Conservation (phyloP, 495 filamentous ascomycete species). For the Aspergillus avenaceus region DNA sequence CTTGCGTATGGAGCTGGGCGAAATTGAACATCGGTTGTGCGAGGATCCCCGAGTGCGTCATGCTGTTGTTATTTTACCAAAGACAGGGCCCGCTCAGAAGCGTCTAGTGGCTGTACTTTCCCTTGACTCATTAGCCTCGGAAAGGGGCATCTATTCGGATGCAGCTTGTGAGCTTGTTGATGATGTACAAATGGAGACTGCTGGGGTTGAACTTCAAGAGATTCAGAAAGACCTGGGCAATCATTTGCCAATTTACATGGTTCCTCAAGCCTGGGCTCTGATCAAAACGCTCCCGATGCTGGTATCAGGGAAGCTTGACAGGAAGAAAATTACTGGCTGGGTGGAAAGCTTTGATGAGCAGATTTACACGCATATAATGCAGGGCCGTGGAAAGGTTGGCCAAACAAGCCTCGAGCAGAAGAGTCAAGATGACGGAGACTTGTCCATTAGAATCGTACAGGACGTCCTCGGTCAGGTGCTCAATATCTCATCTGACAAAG, state of each 20-base stretch:
- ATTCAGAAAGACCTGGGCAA: conserved; percentile 34
- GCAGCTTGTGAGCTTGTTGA: conserved; percentile 34
- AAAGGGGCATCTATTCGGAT: conserved; percentile 28
- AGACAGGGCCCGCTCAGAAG: conserved; percentile 31
- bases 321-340: conserved; percentile 43
- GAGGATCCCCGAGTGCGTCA: conserved; percentile 34
- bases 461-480: conserved; percentile 47
- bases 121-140: conserved; percentile 25
- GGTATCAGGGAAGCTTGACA: conserved; percentile 47
- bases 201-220: conserved; percentile 20
- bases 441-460: conserved; percentile 24
- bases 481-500: conserved; percentile 36
- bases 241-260: conserved; percentile 46
- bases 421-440: conserved; percentile 20
- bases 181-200: conserved; percentile 19
- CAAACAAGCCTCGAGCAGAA: conserved; percentile 23
- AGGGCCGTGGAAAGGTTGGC: conserved; percentile 32
- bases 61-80: conserved; percentile 44
- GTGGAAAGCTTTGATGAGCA: conserved; percentile 36
- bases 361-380: conserved; percentile 35
- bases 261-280: conserved; percentile 42
- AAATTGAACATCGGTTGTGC: conserved; percentile 40
- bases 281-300: conserved; percentile 43
- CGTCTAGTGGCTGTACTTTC: conserved; percentile 43
- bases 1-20: conserved; percentile 61